Evolutionary conservation across 1,284 basidiomycete species (phyloP).

Genomic region (Termitomyces sp.): DNA sequence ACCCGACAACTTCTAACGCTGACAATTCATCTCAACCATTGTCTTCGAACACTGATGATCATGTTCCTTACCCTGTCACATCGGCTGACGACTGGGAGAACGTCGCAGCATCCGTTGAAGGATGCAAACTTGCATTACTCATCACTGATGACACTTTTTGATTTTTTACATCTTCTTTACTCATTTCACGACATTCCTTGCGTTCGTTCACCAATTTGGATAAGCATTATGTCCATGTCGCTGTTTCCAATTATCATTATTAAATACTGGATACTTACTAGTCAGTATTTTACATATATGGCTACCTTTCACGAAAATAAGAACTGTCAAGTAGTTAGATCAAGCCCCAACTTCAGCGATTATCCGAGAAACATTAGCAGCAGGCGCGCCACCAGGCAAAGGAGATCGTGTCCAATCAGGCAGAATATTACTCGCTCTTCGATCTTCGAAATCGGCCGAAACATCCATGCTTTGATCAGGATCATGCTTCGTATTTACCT

Average conservation of each 20-base stretch:
- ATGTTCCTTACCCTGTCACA: slow-evolving; percentile 26
- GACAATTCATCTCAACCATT: slow-evolving; percentile 15
- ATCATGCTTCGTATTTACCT: slow-evolving; percentile 47
- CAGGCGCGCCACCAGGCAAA: slow-evolving; percentile 56
- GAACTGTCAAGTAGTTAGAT: background rate
- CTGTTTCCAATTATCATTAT: background rate
- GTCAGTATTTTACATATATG: background rate
- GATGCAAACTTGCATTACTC: slow-evolving; percentile 32
- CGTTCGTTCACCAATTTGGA: slow-evolving; percentile 2
- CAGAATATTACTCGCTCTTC: slow-evolving; percentile 41
- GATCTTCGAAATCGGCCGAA: slow-evolving; percentile 31
- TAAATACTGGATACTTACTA: background rate
- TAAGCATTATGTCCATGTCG: background rate
- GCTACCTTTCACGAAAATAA: background rate
- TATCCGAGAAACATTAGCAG: slow-evolving; percentile 28
- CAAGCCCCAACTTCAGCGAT: slow-evolving; percentile 17
- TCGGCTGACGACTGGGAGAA: slow-evolving; percentile 37
- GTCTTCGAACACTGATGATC: slow-evolving; percentile 21
- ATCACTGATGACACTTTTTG: slow-evolving; percentile 26
- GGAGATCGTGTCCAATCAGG: slow-evolving; percentile 78
- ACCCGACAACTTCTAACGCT: background rate
- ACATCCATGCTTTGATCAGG: slow-evolving; percentile 39
- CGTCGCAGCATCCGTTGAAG: slow-evolving; percentile 28
- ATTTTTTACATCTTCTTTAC: background rate
- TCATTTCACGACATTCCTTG: slow-evolving; percentile 1